Base-by-base conservation (phyloP, 1,284 basidiomycete species). In the Caloboletus inedulis region DNA sequence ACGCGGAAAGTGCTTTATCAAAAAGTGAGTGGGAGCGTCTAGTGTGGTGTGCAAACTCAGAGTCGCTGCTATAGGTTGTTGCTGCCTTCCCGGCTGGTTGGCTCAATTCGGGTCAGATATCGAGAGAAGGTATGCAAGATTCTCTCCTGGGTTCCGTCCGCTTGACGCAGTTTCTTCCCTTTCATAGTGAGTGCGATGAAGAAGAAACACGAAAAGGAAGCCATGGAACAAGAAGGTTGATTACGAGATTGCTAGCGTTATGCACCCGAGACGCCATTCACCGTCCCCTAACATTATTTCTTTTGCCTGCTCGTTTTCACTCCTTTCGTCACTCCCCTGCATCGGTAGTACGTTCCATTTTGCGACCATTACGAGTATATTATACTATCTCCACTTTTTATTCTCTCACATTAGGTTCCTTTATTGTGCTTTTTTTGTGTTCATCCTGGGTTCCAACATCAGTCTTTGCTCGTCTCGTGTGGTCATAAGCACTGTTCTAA, bases 1-100 rank as follows among this genome's bases (percentile, higher is more conserved):
- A 68, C 83, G 58, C 72, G 88, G 51, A 91, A 91, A 73, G 74
- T 76, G 12, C 69, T 91, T 25, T 91, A 91, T 70, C 88, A 91
- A 66, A 88, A 85, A 69, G 84, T 81, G 36, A 43, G 71, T 56
- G 4, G 35, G 18, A 18, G 4, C 7, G 12, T 51, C 16, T 25
- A 35, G 16, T 14, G 4, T 21, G n/a, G 46, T 10, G 9, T 35
- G 27, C 40, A 49, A 30, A 40, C 43, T 53, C 21, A 46, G 23
- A 3, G 45, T 30, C n/a, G 19, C 12, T 37, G 27, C 39, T 35
- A n/a, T 45, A 77, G 82, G 89, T 91, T 54, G 84, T 91, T 0
- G 77, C 76, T 27, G 81, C 81, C 2, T 91, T 88, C 69, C 89
- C 88, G 4, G 6, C 35, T 18, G 59, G 63, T 40, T 59, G 59